phyloP scores from a whole-genome alignment of 2,329 filamentous ascomycete genomes.

The Cladosporium halotolerans region DNA sequence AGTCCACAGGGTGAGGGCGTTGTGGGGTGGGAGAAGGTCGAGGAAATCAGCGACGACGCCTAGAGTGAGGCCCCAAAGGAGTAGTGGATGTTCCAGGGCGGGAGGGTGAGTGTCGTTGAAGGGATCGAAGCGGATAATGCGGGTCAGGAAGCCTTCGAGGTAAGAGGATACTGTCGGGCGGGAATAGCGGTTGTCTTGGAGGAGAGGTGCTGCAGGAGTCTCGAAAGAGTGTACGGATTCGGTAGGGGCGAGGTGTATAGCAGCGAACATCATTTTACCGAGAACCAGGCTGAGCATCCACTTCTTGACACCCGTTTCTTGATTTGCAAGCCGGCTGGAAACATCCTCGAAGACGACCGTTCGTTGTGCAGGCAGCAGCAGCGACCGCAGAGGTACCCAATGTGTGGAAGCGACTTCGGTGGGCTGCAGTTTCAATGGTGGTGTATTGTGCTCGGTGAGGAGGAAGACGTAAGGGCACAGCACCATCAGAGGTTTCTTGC shows the following conservation, averaged over 20 bases:
- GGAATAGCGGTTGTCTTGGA: slow-evolving; percentile 24
- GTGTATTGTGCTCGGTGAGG: slow-evolving; percentile 50
- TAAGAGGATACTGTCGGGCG: slow-evolving; percentile 14
- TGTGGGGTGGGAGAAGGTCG: slow-evolving; percentile 59
- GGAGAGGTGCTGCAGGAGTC: slow-evolving; percentile 21
- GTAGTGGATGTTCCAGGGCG: slow-evolving; percentile 41
- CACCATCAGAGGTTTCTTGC: slow-evolving; percentile 59
- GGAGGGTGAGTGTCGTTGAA: slow-evolving; percentile 28
- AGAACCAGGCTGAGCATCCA: slow-evolving; percentile 51
- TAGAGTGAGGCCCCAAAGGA: slow-evolving; percentile 64
- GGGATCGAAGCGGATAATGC: slow-evolving; percentile 22
- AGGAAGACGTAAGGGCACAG: slow-evolving; percentile 64
- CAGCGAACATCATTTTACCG: slow-evolving; percentile 63
- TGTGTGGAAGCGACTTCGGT: slow-evolving; percentile 63
- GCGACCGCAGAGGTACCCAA: slow-evolving; percentile 59
- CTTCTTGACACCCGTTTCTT: slow-evolving; percentile 49
- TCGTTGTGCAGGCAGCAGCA: slow-evolving; percentile 55
- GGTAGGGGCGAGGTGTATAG: slow-evolving; percentile 56
- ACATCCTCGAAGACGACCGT: slow-evolving; percentile 60
- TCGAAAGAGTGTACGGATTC: slow-evolving; percentile 53
- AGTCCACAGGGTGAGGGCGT: slow-evolving; percentile 56
- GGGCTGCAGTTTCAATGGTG: slow-evolving; percentile 57
- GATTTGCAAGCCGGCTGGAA: slow-evolving; percentile 53
- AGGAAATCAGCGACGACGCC: slow-evolving; percentile 63
- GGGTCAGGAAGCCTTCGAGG: slow-evolving; percentile 13